phyloP scores from a whole-genome alignment of 805 yeast species.

The Cyberlindnera japonica region DNA sequence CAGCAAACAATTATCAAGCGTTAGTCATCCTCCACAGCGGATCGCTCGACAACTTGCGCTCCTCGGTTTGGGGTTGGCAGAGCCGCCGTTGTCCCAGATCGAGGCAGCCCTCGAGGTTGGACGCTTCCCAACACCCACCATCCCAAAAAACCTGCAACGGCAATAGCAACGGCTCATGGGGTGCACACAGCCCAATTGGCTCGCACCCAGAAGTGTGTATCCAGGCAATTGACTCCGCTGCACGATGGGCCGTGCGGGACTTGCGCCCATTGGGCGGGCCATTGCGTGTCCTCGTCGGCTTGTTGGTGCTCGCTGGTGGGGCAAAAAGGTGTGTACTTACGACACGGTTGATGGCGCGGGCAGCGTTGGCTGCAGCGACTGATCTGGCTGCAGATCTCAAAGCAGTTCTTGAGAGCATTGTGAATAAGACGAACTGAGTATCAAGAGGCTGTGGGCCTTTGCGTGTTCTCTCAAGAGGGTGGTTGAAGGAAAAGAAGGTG shows the following conservation, averaged over 20 bases:
- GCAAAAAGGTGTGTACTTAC: conserved; percentile 35
- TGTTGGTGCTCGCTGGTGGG: background rate
- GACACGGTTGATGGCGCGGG: conserved; percentile 33
- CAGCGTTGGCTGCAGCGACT: conserved; percentile 56
- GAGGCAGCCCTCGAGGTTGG: too few species aligned
- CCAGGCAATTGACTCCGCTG: background rate
- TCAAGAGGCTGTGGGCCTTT: conserved; percentile 14
- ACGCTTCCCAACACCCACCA: too few species aligned
- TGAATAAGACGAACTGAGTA: conserved; percentile 8
- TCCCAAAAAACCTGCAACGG: too few species aligned
- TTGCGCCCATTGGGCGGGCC: too few species aligned
- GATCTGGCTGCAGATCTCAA: conserved; percentile 83
- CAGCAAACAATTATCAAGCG: too few species aligned
- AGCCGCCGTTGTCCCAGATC: background rate
- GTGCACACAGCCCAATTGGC: background rate
- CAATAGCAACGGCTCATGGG: too few species aligned
- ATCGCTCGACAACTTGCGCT: too few species aligned
- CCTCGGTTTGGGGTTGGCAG: too few species aligned
- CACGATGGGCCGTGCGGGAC: too few species aligned
- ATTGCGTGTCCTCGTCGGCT: too few species aligned
- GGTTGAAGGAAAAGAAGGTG: conserved; percentile 11
- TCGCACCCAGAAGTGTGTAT: background rate
- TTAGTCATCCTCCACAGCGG: too few species aligned
- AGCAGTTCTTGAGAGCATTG: conserved; percentile 84
- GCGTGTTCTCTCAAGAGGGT: conserved; percentile 1